Percentiles rank a stretch among this genome's conserved stretches.
Conservation (phyloP, 306 rosid species). For the Acacia acuminata region DNA sequence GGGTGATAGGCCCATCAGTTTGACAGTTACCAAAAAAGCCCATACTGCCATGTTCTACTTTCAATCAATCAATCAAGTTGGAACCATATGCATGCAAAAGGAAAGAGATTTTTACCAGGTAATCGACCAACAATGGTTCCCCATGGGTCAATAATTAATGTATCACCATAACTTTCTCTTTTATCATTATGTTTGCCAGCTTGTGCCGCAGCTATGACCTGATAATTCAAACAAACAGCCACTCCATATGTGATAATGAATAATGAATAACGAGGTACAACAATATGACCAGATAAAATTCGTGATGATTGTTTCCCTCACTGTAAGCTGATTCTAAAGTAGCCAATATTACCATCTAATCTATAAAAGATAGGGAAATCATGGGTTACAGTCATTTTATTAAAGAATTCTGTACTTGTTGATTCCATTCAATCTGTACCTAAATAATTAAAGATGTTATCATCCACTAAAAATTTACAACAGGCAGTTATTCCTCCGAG, state of each 20-base stretch:
- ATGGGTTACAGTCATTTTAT: neutral
- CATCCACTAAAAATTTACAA: neutral
- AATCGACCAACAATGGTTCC: slow-evolving; percentile 77
- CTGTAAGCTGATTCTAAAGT: neutral
- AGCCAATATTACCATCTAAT: neutral
- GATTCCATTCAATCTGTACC: neutral
- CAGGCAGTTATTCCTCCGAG: neutral
- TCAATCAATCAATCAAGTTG: neutral
- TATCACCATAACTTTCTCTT: slow-evolving; percentile 89
- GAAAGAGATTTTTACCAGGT: slow-evolving; percentile 59
- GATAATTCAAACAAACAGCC: slow-evolving; percentile 38
- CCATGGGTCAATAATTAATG: slow-evolving; percentile 95
- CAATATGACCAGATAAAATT: neutral
- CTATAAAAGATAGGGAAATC: neutral
- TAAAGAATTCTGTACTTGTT: neutral
- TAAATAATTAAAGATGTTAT: neutral
- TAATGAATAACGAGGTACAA: neutral
- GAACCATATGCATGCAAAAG: neutral
- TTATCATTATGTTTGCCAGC: slow-evolving; percentile 75
- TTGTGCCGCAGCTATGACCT: slow-evolving; percentile 99
- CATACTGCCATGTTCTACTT: neutral
- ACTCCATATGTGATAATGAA: slow-evolving; percentile 3
- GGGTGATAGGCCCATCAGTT: neutral
- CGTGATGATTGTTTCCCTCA: neutral
- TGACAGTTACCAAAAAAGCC: neutral